These are phyloP conservation scores for Kluyveromyces lactis DNA, from an alignment of 805 yeast genomes.

Conservation along the genomic window DNA sequence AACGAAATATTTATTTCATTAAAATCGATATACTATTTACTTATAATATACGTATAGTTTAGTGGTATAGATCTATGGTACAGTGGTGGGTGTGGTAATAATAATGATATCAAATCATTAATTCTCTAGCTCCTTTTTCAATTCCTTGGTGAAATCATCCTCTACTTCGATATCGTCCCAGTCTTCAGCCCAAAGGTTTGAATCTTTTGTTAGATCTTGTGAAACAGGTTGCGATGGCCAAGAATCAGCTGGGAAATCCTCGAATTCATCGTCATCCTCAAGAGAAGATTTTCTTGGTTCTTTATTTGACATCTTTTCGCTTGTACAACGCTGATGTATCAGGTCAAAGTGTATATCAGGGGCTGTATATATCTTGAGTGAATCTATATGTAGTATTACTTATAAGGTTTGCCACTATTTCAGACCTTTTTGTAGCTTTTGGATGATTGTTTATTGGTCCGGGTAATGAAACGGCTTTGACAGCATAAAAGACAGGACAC, in stretches of 20 bases:
- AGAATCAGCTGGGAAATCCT: conserved; percentile 89
- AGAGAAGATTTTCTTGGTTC: conserved; percentile 34
- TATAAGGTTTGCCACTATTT: too few species aligned
- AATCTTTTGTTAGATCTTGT: conserved; percentile 24
- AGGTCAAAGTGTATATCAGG: too few species aligned
- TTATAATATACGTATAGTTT: too few species aligned
- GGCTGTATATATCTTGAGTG: too few species aligned
- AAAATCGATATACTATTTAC: too few species aligned
- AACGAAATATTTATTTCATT: too few species aligned
- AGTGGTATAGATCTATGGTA: background rate
- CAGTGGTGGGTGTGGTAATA: background rate
- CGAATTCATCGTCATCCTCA: conserved; percentile 96
- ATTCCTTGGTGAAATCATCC: conserved; percentile 72
- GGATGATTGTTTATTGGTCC: too few species aligned
- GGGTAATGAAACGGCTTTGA: too few species aligned
- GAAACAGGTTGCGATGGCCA: conserved; percentile 48
- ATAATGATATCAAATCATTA: conserved; percentile 9
- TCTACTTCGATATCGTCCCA: conserved; percentile 96
- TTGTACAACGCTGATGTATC: too few species aligned
- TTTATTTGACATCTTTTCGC: conserved; percentile 4
- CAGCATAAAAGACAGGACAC: too few species aligned
- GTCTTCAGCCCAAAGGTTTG: conserved; percentile 87
- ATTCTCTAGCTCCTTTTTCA: conserved; percentile 42
- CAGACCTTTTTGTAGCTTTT: too few species aligned
- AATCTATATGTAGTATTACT: too few species aligned